Evolutionary conservation across 306 rosid genomes (phyloP).

Genomic region (Castanospermum australe): DNA sequence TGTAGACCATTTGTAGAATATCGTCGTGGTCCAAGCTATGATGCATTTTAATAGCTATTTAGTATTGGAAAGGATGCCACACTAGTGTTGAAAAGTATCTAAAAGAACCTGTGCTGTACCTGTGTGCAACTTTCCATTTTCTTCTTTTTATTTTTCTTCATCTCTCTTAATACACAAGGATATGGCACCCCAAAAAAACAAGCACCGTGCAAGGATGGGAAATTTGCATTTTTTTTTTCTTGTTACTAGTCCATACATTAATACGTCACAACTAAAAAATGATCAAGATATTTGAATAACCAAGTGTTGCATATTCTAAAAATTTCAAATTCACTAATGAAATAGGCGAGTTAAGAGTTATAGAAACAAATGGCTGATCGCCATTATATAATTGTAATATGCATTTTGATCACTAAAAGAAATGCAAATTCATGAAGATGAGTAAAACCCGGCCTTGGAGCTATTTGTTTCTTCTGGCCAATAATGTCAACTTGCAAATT

Average conservation of each 20-base stretch:
- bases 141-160: background rate
- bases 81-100: background rate
- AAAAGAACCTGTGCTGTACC: background rate
- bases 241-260: background rate
- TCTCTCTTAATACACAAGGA: background rate
- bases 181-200: too few species aligned
- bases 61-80: background rate
- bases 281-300: too few species aligned
- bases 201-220: too few species aligned
- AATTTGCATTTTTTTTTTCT: background rate
- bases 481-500: background rate
- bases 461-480: background rate
- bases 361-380: too few species aligned
- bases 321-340: too few species aligned
- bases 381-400: too few species aligned
- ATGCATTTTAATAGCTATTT: background rate
- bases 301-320: too few species aligned
- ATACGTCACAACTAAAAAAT: too few species aligned
- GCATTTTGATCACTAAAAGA: too few species aligned
- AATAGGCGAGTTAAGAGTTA: too few species aligned
- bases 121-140: background rate
- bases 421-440: too few species aligned
- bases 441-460: too few species aligned
- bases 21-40: background rate
- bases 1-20: background rate